Base-by-base conservation (phyloP, 1,284 basidiomycete species). In the Papiliotrema flavescens region DNA sequence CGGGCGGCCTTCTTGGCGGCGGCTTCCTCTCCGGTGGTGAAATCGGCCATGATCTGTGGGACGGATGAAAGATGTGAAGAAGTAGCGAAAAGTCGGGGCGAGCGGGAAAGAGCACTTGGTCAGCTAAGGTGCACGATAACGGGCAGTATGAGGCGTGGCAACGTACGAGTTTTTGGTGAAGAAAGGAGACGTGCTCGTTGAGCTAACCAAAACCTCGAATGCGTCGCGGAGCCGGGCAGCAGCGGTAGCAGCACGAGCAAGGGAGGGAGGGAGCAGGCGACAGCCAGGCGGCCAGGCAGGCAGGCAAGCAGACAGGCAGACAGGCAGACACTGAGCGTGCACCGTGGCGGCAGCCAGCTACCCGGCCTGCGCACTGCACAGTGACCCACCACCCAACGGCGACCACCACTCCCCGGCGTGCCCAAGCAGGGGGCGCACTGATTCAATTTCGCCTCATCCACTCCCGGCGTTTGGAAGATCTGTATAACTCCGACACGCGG, bases 1-100 rank as follows among this genome's bases (percentile, higher is more conserved):
- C 95, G 84, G 85, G 87, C 91, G 82, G 93, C 92, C 88, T 95
- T 95, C 81, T 94, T 84, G 78, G 92, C 91, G 65, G 91, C 91
- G 70, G 91, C 91, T 76, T 89, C 79, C 77, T 84, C 78, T 72
- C 90, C 89, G 79, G 93, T 90, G 78, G 91, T 94, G 71, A 90
- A 81, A 53, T 80, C 80, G 69, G 89, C 87, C 89, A 46, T 50
- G 24, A 23, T 50, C 48, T 53, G 46, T 45, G 32, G 15, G 40
- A 15, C 39, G 54, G 20, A 26, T 44, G 32, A 52, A 19, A 34
- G 32, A 17, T 13, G 28, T 37, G 23, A 24, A n/a, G 2, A 47
- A 47, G 37, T n/a, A 47, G 15, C 23, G 46, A 44, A 32, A 37
- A 32, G 28, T 32, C 28, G 28, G 28, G 28, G 5, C 28, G 28